These are phyloP conservation scores for Cryptomeria japonica DNA, from an alignment of 75 land plant species.

Conservation along the genomic window DNA sequence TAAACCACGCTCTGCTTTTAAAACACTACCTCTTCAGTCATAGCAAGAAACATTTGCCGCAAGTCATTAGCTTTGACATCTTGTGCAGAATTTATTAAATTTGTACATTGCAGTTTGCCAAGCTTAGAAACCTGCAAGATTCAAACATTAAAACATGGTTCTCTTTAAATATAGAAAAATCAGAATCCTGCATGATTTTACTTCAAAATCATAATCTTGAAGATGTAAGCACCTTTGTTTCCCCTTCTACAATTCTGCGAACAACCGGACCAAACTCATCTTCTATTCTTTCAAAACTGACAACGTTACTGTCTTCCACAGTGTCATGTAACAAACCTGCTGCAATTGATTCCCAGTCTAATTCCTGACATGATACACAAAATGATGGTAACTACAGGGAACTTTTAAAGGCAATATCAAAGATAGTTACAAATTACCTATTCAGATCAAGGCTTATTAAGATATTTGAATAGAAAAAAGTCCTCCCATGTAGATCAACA, in stretches of 20 bases:
- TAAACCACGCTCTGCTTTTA: background rate
- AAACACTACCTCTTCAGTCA: constrained; percentile 84
- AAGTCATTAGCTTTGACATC: constrained; percentile 98
- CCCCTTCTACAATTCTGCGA: constrained; percentile 93
- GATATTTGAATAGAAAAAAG: background rate
- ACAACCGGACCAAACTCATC: constrained; percentile 89
- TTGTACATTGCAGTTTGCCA: constrained; percentile 78
- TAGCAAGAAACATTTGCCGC: constrained; percentile 96
- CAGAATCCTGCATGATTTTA: background rate
- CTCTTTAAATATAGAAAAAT: background rate
- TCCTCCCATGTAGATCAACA: background rate
- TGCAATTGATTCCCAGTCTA: constrained; percentile 96
- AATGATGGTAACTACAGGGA: background rate
- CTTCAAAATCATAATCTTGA: constrained; percentile 3
- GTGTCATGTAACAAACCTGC: constrained; percentile 98
- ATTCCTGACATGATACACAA: constrained; percentile 51
- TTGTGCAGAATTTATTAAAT: constrained; percentile 46
- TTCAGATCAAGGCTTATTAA: background rate
- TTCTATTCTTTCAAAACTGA: constrained; percentile 92
- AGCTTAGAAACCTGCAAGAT: constrained; percentile 85
- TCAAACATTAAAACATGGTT: background rate
- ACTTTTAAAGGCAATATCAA: background rate
- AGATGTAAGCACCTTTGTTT: constrained; percentile 70
- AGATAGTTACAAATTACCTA: background rate
- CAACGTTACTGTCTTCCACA: constrained; percentile 93